Conservation (phyloP, 495 filamentous ascomycete species). For the Copromyces sp. region DNA sequence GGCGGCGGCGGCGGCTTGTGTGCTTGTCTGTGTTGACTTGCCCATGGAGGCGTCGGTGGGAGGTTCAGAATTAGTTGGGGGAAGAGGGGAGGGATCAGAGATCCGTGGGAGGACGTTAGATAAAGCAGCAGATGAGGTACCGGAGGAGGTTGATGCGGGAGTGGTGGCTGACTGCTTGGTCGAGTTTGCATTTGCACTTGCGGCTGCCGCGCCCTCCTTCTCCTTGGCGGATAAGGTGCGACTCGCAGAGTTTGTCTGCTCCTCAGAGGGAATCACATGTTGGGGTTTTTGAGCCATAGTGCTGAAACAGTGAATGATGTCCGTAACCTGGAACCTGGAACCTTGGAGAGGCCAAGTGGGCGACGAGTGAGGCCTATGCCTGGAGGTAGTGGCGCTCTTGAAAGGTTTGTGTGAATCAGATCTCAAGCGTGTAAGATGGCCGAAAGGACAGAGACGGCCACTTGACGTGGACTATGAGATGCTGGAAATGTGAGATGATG, state of each 20-base stretch:
- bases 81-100: slow-evolving; percentile 17
- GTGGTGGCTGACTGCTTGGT: slow-evolving; percentile 12
- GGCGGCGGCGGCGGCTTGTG: slow-evolving; percentile 24
- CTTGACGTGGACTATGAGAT: not conserved
- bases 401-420: not conserved
- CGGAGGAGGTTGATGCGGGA: slow-evolving; percentile 2
- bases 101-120: slow-evolving; percentile 18
- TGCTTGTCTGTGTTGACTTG: slow-evolving; percentile 31
- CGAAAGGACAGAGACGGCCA: not conserved
- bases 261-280: slow-evolving; percentile 20
- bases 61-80: slow-evolving; percentile 10
- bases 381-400: not conserved
- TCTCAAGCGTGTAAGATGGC: not conserved
- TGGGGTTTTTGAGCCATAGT: slow-evolving; percentile 26
- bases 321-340: not conserved
- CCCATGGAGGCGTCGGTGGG: slow-evolving; percentile 21
- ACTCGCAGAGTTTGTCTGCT: slow-evolving; percentile 16
- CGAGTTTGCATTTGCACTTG: slow-evolving; percentile 12
- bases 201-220: slow-evolving; percentile 18
- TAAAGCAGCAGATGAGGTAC: slow-evolving; percentile 7
- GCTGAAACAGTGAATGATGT: not conserved
- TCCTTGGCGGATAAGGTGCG: slow-evolving; percentile 21
- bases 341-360: not conserved
- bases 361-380: not conserved
- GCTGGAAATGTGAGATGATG: not conserved